Conservation (phyloP, 2,329 filamentous ascomycete species). For the Fusarium clavum region DNA sequence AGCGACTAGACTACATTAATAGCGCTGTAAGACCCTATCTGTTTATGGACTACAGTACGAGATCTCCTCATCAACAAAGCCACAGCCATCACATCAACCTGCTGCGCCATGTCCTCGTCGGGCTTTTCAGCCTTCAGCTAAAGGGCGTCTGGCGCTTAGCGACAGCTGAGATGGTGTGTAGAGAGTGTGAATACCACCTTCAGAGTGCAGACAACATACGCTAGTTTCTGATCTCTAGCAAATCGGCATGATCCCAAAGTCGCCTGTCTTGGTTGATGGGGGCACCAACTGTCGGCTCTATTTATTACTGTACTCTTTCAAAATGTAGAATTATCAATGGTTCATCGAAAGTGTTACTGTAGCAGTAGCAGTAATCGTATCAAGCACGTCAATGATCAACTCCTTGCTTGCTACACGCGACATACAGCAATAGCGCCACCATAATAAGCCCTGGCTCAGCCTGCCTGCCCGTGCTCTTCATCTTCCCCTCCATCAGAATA, state of each 20-base stretch:
- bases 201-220: slow-evolving; percentile 12
- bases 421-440: background rate
- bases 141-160: slow-evolving; percentile 38
- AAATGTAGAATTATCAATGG: background rate
- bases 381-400: background rate
- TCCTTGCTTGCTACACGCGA: background rate
- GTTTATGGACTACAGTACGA: slow-evolving; percentile 5
- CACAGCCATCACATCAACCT: background rate
- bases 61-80: slow-evolving; percentile 14
- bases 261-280: slow-evolving; percentile 14
- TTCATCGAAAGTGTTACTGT: background rate
- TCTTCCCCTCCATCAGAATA: background rate
- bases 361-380: background rate
- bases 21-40: slow-evolving; percentile 3
- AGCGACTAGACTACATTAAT: background rate
- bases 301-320: background rate
- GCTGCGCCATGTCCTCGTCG: slow-evolving; percentile 13
- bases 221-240: slow-evolving; percentile 26
- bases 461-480: background rate
- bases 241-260: slow-evolving; percentile 28
- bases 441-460: background rate
- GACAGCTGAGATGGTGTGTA: slow-evolving; percentile 39
- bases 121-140: slow-evolving; percentile 5
- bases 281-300: background rate
- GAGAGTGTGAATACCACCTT: slow-evolving; percentile 25